A percentile compares a stretch with the other conserved stretches of the same genome.
These are phyloP conservation scores for Fibroporia radiculosa DNA, from an alignment of 768 basidiomycete species.

Conservation along the genomic window DNA sequence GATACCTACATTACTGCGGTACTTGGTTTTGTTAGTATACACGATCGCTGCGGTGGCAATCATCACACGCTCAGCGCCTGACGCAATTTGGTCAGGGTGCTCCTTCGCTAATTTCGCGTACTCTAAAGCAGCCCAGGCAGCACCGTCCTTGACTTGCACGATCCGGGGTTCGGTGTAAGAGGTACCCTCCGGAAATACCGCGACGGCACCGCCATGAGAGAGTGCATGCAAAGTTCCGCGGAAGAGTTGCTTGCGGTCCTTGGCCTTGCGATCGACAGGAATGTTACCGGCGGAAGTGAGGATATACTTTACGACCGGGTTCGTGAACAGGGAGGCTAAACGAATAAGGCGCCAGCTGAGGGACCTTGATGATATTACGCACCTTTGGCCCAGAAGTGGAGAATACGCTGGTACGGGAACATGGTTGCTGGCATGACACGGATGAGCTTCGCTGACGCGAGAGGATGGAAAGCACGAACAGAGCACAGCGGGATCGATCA, in stretches of 20 bases:
- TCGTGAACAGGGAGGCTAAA: constrained; percentile 68
- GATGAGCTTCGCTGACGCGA: neutral
- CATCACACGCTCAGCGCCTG: constrained; percentile 40
- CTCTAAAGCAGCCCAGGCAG: constrained; percentile 92
- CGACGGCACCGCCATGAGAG: constrained; percentile 72
- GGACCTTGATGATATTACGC: constrained; percentile 13
- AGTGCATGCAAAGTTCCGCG: constrained; percentile 85
- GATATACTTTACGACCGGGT: constrained; percentile 67
- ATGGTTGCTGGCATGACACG: constrained; percentile 42
- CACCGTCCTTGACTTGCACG: constrained; percentile 90
- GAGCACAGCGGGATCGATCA: constrained; percentile 77
- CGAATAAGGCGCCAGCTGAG: constrained; percentile 6
- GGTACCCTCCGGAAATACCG: constrained; percentile 90
- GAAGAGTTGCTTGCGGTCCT: constrained; percentile 85
- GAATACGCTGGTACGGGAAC: constrained; percentile 72
- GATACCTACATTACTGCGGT: constrained; percentile 75
- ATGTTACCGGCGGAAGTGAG: constrained; percentile 92
- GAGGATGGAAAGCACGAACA: constrained; percentile 40
- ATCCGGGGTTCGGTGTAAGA: constrained; percentile 92
- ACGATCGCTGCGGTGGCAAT: constrained; percentile 85
- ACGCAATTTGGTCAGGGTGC: constrained; percentile 33
- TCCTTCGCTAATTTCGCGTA: constrained; percentile 74
- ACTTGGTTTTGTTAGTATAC: constrained; percentile 95
- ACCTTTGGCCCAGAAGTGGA: constrained; percentile 97
- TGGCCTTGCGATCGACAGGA: constrained; percentile 90